These are phyloP conservation scores for Trichomonas tenax DNA, from an alignment of 208 protist genomes.

Conservation along the genomic window DNA sequence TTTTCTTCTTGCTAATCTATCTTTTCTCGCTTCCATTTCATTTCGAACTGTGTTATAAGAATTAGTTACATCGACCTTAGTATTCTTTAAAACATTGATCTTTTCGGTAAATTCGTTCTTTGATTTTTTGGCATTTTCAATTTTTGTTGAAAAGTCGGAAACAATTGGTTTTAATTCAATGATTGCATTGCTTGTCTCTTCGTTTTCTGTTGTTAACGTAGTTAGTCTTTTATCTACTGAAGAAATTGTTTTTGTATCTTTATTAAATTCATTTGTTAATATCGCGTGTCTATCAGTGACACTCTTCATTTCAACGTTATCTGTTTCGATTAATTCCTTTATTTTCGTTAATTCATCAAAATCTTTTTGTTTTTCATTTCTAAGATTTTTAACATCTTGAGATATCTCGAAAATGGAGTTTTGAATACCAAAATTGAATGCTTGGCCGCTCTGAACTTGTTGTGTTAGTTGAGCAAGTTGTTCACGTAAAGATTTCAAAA, in stretches of 20 bases:
- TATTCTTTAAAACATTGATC: not conserved
- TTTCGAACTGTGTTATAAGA: not conserved
- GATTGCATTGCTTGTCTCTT: not conserved
- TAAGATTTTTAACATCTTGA: conserved; percentile 2
- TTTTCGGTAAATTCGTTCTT: not conserved
- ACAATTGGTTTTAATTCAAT: not conserved
- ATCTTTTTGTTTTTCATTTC: not conserved
- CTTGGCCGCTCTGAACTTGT: not conserved
- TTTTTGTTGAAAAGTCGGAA: not conserved
- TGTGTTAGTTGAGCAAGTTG: not conserved
- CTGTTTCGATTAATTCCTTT: not conserved
- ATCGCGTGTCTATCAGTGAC: too few relatives aligned
- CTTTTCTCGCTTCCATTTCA: not conserved
- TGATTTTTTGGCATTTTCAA: not conserved
- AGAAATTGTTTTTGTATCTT: not conserved
- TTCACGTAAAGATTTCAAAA: not conserved
- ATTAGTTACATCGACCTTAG: not conserved
- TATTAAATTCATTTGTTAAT: not conserved
- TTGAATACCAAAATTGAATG: not conserved
- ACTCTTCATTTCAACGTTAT: not conserved
- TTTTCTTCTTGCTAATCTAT: not conserved
- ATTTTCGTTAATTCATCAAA: not conserved
- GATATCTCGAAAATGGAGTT: not conserved
- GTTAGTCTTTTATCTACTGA: not conserved
- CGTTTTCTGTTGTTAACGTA: not conserved